Evolutionary conservation across 2,329 filamentous ascomycete species (phyloP), one percentile per base, ranked within the genome.

Genomic region (Aureobasidium namibiae): DNA sequence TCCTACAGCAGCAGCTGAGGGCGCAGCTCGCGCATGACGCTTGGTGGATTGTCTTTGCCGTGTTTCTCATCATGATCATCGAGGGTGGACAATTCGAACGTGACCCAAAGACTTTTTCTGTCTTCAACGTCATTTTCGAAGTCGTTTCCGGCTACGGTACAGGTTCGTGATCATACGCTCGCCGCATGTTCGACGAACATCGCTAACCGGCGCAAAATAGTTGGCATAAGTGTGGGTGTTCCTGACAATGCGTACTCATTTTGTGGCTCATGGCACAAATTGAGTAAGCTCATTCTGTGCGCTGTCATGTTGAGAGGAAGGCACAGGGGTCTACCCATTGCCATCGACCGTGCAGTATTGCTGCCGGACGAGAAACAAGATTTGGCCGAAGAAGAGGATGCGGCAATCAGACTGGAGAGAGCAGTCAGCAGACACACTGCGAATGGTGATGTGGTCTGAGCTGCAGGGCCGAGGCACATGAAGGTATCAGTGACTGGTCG

Each of bases 291-390:
- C 45, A 75, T 83, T 1, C 68, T 83, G 21, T 81, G 78, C 62
- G 75, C 75, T 3, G 77, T 82, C 54, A 83, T 83, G 80, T 68
- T 83, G 26, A 69, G 81, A 59, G 81, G 81, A 1, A 67, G 81
- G 38, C 80, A 83, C 70, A 70, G 81, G 44, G 80, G 79, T 13
- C 66, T 84, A 62, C 81, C 81, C 0, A 78, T 81, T 34, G 76
- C 78, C 48, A 78, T 83, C 62, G 80, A 84, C 67, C 71, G 72
- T 63, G 74, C 74, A 2, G 69, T 76, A 2, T 56, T 75, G 61
- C 61, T 76, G 62, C 74, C 74, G 1, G 65, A 66, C 23, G 70
- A 72, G 39, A 65, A 65, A 16, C 63, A 67, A 8, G 67, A 63
- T 45, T 56, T 63, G 36, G 68, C 66, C 7, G 72, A 73, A 61